phyloP scores from a whole-genome alignment of 2,329 filamentous ascomycete genomes.

The Didymella pomorum region DNA sequence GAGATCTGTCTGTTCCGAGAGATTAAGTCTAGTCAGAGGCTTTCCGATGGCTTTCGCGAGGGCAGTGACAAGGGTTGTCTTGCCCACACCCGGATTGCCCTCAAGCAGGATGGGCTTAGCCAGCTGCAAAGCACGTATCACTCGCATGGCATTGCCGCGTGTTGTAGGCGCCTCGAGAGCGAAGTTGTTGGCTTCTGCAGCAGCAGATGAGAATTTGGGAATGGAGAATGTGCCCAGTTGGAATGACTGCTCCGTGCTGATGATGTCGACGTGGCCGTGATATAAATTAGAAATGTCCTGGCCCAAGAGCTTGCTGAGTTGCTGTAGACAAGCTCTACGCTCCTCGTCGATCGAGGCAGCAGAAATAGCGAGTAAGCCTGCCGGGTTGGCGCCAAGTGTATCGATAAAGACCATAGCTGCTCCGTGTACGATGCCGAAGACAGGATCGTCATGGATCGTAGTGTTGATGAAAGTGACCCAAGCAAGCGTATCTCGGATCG shows the following conservation, averaged over 20 bases:
- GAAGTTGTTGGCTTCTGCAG: conserved; percentile 66
- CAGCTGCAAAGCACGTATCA: conserved; percentile 87
- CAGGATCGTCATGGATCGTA: conserved; percentile 58
- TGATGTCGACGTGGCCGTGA: conserved; percentile 66
- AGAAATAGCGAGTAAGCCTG: conserved; percentile 80
- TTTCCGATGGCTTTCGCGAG: conserved; percentile 81
- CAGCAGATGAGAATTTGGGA: conserved; percentile 57
- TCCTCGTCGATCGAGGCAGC: conserved; percentile 74
- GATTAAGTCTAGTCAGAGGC: conserved; percentile 89
- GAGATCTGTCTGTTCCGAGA: conserved; percentile 96
- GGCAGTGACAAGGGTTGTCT: conserved; percentile 90
- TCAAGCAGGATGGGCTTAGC: conserved; percentile 92
- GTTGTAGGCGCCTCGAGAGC: conserved; percentile 91
- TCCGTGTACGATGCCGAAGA: conserved; percentile 75
- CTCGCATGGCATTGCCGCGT: conserved; percentile 85
- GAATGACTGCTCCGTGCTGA: conserved; percentile 62
- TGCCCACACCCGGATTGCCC: conserved; percentile 96
- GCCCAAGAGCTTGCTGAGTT: conserved; percentile 72
- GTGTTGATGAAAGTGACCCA: conserved; percentile 94
- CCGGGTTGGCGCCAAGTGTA: conserved; percentile 92
- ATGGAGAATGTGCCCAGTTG: conserved; percentile 79
- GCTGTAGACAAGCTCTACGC: conserved; percentile 74
- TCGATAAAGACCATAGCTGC: conserved; percentile 96
- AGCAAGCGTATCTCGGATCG: conserved; percentile 87
- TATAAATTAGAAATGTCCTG: conserved; percentile 73